Evolutionary conservation across 495 filamentous ascomycete species (phyloP), one percentile per base, ranked within the genome.

Genomic region (Penicillium waksmanii): DNA sequence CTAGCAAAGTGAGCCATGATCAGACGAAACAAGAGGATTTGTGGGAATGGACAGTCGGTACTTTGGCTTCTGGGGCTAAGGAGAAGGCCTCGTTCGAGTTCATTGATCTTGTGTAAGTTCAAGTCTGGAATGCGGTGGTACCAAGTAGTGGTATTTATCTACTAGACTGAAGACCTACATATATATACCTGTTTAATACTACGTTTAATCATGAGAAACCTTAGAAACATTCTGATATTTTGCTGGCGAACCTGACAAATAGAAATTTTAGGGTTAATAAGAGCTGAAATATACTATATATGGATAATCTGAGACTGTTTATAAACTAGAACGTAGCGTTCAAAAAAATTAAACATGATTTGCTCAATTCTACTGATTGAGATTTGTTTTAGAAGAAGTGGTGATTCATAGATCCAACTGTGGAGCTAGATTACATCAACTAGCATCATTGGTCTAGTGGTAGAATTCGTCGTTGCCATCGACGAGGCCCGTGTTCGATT

Each of bases 391-490:
- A 36, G 34, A 52, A 17, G 42, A 17, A 44, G 5, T 18, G 5
- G 7, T 18, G n/a, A 19, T 10, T 51, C 15, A 46, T 58, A 6
- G 11, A 52, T 1, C 27, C 8, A 35, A 25, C 3, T 6, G 15
- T 13, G 2, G 23, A 12, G 0, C 0, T 10, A 1, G 5, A 17
- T 36, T 25, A 62, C 44, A 60, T 52, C 5, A 61, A 68, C 54
- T 58, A 73, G 79, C 79, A 77, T 80, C 76, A 79, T 78, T 82
- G 78, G 79, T 82, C 77, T 82, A 81, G 79, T 81, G 79, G 79
- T 82, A 82, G 77, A 82, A 82, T 82, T 81, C 79, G 71, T 82
- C 79, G 79, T 81, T 82, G 77, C 79, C 78, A 82, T 82, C 80
- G 80, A 82, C 71, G 80, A 81, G 78, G 77, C 80, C 78, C 78